Evolutionary conservation across 1,284 basidiomycete species (phyloP).

Genomic region (Stereum hirsutum): DNA sequence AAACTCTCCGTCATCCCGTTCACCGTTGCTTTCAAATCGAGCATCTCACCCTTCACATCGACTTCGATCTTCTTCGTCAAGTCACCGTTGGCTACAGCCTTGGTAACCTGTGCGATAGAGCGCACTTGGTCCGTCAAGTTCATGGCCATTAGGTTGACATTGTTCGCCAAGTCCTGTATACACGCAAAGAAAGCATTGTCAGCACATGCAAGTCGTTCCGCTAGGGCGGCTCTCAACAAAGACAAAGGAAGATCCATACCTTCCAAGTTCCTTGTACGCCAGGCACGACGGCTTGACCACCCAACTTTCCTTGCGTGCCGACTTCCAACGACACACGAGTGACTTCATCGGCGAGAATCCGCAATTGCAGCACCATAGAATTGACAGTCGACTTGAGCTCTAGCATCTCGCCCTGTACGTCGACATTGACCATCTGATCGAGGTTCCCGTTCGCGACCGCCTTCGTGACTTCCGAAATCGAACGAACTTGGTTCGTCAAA

Average conservation of each 20-base stretch:
- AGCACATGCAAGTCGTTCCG: neutral
- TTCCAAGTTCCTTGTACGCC: conserved; percentile 92
- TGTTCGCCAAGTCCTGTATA: conserved; percentile 57
- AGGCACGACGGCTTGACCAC: conserved; percentile 85
- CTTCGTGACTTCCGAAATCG: conserved; percentile 95
- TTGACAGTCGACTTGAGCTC: conserved; percentile 91
- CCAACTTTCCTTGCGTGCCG: conserved; percentile 92
- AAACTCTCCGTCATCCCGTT: conserved; percentile 89
- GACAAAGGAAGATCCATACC: conserved; percentile 28
- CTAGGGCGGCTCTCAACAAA: neutral
- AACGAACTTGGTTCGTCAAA: conserved; percentile 94
- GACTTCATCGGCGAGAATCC: conserved; percentile 80
- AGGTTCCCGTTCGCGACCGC: conserved; percentile 93
- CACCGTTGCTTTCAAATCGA: conserved; percentile 81
- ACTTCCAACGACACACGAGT: conserved; percentile 87
- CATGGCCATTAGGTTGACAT: conserved; percentile 86
- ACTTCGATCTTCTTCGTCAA: conserved; percentile 87
- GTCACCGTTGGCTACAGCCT: conserved; percentile 86
- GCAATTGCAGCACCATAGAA: conserved; percentile 82
- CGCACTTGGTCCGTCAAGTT: conserved; percentile 91
- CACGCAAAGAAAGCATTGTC: neutral
- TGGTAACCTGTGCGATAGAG: conserved; percentile 79
- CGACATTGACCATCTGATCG: conserved; percentile 85
- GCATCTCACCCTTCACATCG: conserved; percentile 85
- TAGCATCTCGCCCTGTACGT: conserved; percentile 95